Evolutionary conservation across 139 green algal genomes (phyloP), one percentile per base, ranked within the genome.

Genomic region (Asterochloris erici): DNA sequence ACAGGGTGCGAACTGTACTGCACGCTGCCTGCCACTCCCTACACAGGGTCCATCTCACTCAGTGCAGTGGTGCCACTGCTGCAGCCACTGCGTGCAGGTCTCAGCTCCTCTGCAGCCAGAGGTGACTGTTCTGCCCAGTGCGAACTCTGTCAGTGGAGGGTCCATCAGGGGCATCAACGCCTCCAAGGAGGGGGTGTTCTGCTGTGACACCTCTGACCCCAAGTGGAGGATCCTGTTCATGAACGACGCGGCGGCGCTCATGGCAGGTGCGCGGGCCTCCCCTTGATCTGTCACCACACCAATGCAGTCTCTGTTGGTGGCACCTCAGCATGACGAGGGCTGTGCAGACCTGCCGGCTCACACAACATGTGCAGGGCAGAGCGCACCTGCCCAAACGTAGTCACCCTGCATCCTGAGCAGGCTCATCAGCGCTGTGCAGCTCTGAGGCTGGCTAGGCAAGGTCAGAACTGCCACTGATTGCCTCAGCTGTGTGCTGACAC

Each of bases 171-270:
- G 88, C 16, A 89, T 94, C 21, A 87, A 94, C 73, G 88, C 74
- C 23, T 95, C 95, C 85, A 90, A 85, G 63, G 94, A 97, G 86
- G 92, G 88, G 68, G 91, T 96, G 75, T 86, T 96, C 79, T 78
- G 97, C 64, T 74, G 90, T 60, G 89, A 97, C 80, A 81, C 91
- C 66, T 86, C 84, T 11, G 26, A 82, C 26, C 63, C 63, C 19
- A 63, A 68, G 6, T 95, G 92, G 90, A 83, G 83, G 76, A 86
- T 96, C 19, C 68, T 93, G 76, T 96, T 94, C 70, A 85, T 89
- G 16, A 96, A 97, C 83, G 90, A 95, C 62, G 87, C 93, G 0
- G 96, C 89, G 90, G 83, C 91, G 73, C 64, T 74, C 10, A 15
- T 85, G 15, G 81, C 77, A 69, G 70, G 63, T 26, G 54, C 27